Percentiles rank a stretch among this genome's conserved stretches.
phyloP scores from a whole-genome alignment of 768 basidiomycete genomes.

The Phaffia tasmanica region DNA sequence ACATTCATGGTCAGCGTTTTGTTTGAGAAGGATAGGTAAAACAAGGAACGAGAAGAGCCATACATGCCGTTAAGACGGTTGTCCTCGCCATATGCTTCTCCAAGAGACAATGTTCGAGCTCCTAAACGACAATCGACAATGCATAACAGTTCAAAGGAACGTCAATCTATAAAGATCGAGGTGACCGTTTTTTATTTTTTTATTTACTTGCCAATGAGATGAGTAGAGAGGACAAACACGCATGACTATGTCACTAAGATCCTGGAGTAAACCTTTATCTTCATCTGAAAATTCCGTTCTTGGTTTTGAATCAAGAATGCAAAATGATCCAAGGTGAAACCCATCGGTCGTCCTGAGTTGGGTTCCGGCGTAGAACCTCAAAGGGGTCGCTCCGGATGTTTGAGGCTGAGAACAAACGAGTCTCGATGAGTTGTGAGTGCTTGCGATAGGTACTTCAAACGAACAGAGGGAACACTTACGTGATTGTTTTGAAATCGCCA shows the following conservation, averaged over 20 bases:
- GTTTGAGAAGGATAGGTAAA: too few relatives aligned
- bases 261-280: neutral
- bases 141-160: too few relatives aligned
- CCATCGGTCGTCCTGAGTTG: constrained; percentile 13
- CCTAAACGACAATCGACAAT: neutral
- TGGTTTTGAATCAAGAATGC: constrained; percentile 4
- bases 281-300: neutral
- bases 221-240: too few relatives aligned
- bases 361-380: constrained; percentile 14
- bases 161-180: too few relatives aligned
- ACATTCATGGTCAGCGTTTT: too few relatives aligned
- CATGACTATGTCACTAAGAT: constrained; percentile 6
- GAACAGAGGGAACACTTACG: too few relatives aligned
- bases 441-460: too few relatives aligned
- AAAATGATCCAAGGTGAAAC: constrained; percentile 9
- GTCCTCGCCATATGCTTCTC: neutral
- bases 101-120: constrained; percentile 5
- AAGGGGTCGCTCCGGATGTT: neutral
- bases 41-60: too few relatives aligned
- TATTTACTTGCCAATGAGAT: too few relatives aligned
- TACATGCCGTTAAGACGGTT: too few relatives aligned
- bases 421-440: too few relatives aligned
- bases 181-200: too few relatives aligned
- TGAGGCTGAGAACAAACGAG: neutral
- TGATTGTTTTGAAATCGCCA: constrained; percentile 4